A percentile compares a stretch with the other conserved stretches of the same genome.
These are phyloP conservation scores for Nymphaea thermarum DNA, from an alignment of 164 flowering plant species.

Conservation along the genomic window DNA sequence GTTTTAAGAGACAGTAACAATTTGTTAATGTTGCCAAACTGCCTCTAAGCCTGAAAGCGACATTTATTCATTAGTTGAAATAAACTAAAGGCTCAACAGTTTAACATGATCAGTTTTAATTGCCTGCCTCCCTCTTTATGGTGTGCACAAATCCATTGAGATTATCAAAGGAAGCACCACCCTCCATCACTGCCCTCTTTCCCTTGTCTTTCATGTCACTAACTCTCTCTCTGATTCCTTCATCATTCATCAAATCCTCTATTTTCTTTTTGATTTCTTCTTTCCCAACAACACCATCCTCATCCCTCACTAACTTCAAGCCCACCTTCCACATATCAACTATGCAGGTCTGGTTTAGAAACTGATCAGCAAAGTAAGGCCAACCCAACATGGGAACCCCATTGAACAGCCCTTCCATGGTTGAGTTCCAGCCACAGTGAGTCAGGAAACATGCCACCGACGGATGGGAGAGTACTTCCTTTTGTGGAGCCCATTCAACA, in stretches of 20 bases:
- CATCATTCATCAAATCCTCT: background rate
- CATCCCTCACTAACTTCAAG: background rate
- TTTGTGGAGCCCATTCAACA: too few relatives aligned
- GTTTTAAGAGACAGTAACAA: too few relatives aligned
- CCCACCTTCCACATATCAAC: background rate
- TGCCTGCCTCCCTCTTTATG: too few relatives aligned
- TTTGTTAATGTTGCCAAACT: too few relatives aligned
- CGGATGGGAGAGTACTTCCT: too few relatives aligned
- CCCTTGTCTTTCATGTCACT: slow-evolving; percentile 14
- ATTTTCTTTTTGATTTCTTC: background rate
- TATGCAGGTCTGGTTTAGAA: background rate
- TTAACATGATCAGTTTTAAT: too few relatives aligned
- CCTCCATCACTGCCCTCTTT: slow-evolving; percentile 12
- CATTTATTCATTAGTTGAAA: too few relatives aligned
- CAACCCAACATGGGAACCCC: background rate
- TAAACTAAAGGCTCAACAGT: too few relatives aligned
- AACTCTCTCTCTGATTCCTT: background rate
- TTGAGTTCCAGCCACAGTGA: too few relatives aligned
- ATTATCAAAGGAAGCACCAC: background rate
- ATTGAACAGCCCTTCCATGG: background rate
- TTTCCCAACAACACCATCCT: background rate
- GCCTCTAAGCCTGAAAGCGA: too few relatives aligned
- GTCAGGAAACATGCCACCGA: too few relatives aligned
- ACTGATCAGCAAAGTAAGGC: background rate
- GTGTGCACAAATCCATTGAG: background rate